These are phyloP conservation scores for Neospermospora avenae DNA, from an alignment of 2,329 filamentous ascomycete species.

Conservation along the genomic window DNA sequence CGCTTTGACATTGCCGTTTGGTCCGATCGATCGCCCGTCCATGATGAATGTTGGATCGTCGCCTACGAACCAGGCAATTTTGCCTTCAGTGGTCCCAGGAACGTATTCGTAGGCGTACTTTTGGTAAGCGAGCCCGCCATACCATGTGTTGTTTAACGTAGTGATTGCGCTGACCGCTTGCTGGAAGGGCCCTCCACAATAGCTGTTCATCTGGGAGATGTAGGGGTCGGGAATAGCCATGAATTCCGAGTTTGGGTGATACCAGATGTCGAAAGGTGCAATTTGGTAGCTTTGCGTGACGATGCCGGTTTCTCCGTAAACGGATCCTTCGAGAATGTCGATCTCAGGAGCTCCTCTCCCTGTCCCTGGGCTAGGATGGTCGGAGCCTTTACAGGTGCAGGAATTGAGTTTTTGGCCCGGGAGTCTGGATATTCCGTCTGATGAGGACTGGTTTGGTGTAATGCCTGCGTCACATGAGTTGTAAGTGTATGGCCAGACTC, in stretches of 20 bases:
- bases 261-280: constrained; percentile 42
- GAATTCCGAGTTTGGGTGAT: constrained; percentile 50
- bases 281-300: constrained; percentile 39
- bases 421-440: constrained; percentile 61
- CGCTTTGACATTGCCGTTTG: constrained; percentile 50
- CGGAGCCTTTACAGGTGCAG: constrained; percentile 60
- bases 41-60: constrained; percentile 49
- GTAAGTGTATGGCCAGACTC: constrained; percentile 54
- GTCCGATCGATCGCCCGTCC: constrained; percentile 49
- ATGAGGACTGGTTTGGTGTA: constrained; percentile 65
- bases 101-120: constrained; percentile 54
- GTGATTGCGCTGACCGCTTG: constrained; percentile 54
- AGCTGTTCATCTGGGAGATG: constrained; percentile 48
- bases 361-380: constrained; percentile 62
- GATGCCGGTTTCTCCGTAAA: constrained; percentile 39
- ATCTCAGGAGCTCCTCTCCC: constrained; percentile 68
- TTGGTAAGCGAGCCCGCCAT: constrained; percentile 50
- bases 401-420: constrained; percentile 67
- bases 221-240: constrained; percentile 48
- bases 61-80: constrained; percentile 51
- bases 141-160: constrained; percentile 53
- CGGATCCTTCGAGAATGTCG: constrained; percentile 63
- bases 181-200: constrained; percentile 52
- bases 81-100: constrained; percentile 42
- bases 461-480: constrained; percentile 59